Evolutionary conservation across 2,329 filamentous ascomycete species (phyloP).

Genomic region (Dactylellina drechsleri): DNA sequence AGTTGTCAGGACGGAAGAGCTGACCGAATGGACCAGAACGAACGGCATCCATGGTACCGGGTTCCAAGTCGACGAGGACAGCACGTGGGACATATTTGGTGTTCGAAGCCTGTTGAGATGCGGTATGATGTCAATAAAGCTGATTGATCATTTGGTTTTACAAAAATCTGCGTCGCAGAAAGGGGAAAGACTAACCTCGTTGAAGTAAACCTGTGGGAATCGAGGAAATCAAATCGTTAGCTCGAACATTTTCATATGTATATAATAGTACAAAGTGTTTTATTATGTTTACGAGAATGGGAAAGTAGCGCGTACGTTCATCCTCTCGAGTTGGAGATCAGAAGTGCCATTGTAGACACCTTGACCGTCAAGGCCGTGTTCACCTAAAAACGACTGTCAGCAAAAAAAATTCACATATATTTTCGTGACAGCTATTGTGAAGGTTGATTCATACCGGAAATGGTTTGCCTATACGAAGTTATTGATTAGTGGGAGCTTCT

Average conservation of each 20-base stretch:
- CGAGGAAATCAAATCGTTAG: neutral
- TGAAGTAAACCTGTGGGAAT: conserved; percentile 78
- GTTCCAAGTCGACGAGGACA: conserved; percentile 99
- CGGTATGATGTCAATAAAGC: too few relatives aligned
- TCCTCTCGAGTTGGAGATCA: conserved; percentile 98
- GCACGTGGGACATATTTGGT: conserved; percentile 99
- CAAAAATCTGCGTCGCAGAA: too few relatives aligned
- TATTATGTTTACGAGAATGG: neutral
- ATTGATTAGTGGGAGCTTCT: conserved; percentile 25
- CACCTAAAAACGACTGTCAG: conserved; percentile 56
- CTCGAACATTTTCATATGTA: too few relatives aligned
- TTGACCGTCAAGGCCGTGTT: conserved; percentile 95
- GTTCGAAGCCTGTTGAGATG: conserved; percentile 75
- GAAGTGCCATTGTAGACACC: conserved; percentile 98
- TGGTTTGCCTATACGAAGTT: conserved; percentile 64
- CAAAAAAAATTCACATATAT: neutral
- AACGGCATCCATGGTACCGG: conserved; percentile 99
- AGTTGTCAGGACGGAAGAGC: conserved; percentile 99
- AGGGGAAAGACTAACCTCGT: conserved; percentile 71
- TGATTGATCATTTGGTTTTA: too few relatives aligned
- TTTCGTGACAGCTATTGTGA: neutral
- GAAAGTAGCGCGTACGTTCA: conserved; percentile 73
- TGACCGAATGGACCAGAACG: conserved; percentile 97
- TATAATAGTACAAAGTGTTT: too few relatives aligned
- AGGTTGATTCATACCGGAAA: conserved; percentile 63